phyloP scores from a whole-genome alignment of 768 basidiomycete species.

The Rhizopogon roseolus region DNA sequence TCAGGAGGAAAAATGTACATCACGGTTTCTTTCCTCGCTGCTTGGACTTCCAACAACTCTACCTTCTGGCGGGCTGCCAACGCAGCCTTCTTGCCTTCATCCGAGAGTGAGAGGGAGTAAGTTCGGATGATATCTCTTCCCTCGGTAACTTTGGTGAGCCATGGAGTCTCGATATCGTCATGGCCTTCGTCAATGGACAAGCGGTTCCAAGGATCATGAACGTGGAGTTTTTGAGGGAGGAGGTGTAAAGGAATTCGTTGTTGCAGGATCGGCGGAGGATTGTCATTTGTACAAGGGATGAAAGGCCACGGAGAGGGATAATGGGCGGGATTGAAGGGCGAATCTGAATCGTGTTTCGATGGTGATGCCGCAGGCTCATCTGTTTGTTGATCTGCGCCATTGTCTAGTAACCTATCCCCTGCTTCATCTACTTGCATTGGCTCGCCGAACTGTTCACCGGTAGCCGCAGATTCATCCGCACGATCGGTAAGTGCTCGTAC shows the following conservation, averaged over 20 bases:
- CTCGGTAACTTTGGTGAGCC: conserved; percentile 17
- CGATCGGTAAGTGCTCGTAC: no score
- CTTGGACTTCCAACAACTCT: conserved; percentile 5
- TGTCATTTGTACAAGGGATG: conserved; percentile 26
- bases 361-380: not conserved
- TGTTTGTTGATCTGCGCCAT: not conserved
- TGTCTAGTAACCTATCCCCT: not conserved
- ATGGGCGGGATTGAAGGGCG: conserved; percentile 26
- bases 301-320: conserved; percentile 41
- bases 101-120: conserved; percentile 23
- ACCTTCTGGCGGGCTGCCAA: no score
- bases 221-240: conserved; percentile 8
- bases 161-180: conserved; percentile 9
- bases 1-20: conserved; percentile 14
- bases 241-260: no score
- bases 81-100: not conserved
- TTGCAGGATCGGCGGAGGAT: conserved; percentile 13
- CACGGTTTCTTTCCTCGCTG: conserved; percentile 11
- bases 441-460: not conserved
- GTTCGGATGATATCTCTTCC: conserved; percentile 22
- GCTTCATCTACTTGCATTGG: not conserved
- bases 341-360: conserved; percentile 4
- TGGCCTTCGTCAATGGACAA: conserved; percentile 14
- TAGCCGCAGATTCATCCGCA: no score
- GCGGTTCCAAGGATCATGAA: conserved; percentile 39